These are phyloP conservation scores for Starmerella asiatica DNA, from an alignment of 805 yeast genomes.

Conservation along the genomic window DNA sequence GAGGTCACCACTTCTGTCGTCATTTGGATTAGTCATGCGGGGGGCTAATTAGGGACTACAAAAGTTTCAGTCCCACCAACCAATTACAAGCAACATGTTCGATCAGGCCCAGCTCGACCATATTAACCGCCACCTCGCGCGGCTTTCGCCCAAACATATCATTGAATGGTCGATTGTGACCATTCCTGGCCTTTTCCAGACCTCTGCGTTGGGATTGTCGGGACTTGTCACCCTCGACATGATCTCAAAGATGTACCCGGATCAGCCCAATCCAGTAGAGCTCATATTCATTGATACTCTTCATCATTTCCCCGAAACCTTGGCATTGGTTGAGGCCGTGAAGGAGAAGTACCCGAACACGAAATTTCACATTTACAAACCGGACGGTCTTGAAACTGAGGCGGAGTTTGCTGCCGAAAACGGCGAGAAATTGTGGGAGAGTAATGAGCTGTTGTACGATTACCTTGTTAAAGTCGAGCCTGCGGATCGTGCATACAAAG, in stretches of 20 bases:
- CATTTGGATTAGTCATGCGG: too few relatives aligned
- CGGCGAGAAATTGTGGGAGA: conserved; percentile 76
- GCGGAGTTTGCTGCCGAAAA: conserved; percentile 49
- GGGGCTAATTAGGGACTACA: too few relatives aligned
- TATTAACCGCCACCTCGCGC: conserved; percentile 48
- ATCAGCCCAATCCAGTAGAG: conserved; percentile 39
- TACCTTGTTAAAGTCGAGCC: conserved; percentile 88
- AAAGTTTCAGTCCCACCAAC: too few relatives aligned
- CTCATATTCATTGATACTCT: conserved; percentile 79
- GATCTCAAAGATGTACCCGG: conserved; percentile 38
- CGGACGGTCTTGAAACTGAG: conserved; percentile 43
- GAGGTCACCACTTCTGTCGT: too few relatives aligned
- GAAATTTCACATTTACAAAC: conserved; percentile 52
- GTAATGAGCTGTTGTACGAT: conserved; percentile 68
- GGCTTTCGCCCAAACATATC: conserved; percentile 53
- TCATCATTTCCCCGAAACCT: conserved; percentile 90
- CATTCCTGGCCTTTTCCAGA: conserved; percentile 71
- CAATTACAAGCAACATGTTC: conserved; percentile 7
- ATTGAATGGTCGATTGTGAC: conserved; percentile 73
- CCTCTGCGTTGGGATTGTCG: conserved; percentile 90
- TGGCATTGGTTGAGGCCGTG: conserved; percentile 52
- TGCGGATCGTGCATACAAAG: conserved; percentile 65
- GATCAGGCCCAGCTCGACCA: conserved; percentile 43
- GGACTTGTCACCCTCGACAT: conserved; percentile 83
- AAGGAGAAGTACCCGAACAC: conserved; percentile 41